Evolutionary conservation across 2,329 filamentous ascomycete species (phyloP).

Genomic region (Tolypocladium endophyticum): DNA sequence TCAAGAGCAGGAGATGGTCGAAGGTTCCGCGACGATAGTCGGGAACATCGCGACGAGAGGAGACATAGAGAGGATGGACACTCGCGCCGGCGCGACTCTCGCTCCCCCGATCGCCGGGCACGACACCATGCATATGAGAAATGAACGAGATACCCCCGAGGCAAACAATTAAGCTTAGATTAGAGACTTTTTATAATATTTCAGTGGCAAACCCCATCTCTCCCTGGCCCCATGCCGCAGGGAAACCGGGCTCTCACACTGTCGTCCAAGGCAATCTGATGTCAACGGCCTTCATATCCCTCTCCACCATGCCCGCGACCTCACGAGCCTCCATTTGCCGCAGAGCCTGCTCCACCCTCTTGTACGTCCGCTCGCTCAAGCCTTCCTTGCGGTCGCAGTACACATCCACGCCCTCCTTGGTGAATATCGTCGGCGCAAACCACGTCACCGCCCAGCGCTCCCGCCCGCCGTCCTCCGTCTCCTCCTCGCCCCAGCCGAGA

Average conservation of each 20-base stretch:
- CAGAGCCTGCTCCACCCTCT: constrained; percentile 43
- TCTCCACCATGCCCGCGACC: constrained; percentile 38
- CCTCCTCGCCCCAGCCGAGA: constrained; percentile 57
- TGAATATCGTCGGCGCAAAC: constrained; percentile 77
- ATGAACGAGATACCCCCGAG: constrained; percentile 8
- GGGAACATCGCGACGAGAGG: constrained; percentile 6
- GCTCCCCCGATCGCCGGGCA: constrained; percentile 5
- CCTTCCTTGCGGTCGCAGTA: constrained; percentile 57
- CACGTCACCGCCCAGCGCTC: constrained; percentile 72
- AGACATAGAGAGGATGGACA: constrained; percentile 6
- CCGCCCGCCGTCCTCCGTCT: constrained; percentile 23
- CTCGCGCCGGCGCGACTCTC: constrained; percentile 7
- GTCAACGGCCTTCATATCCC: constrained; percentile 39
- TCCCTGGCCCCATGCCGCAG: background rate
- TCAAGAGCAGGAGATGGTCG: constrained; percentile 5
- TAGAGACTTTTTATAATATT: background rate
- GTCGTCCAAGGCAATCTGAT: constrained; percentile 41
- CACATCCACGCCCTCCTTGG: constrained; percentile 70
- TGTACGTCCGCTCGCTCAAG: constrained; percentile 44
- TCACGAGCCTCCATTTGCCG: constrained; percentile 35
- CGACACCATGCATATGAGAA: constrained; percentile 6
- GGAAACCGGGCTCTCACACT: constrained; percentile 5
- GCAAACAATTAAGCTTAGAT: background rate
- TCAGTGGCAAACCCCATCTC: too few relatives aligned
- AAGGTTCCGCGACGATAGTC: constrained; percentile 4